phyloP scores from a whole-genome alignment of 495 filamentous ascomycete species.

The Penicillium roqueforti region DNA sequence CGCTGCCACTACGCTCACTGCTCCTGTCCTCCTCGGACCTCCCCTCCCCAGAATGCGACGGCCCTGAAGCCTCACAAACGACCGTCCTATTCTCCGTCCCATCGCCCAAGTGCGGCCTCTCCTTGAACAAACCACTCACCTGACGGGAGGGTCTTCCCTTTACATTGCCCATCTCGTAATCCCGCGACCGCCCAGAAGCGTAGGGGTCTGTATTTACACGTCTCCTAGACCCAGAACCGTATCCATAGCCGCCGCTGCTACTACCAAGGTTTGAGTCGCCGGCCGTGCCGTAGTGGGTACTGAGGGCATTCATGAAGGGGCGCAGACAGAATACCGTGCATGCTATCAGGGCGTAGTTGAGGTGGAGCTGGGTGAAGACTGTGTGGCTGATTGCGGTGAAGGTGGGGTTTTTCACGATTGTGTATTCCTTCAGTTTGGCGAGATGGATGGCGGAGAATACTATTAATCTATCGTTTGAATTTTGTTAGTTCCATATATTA shows the following conservation, averaged over 20 bases:
- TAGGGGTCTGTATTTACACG: background rate
- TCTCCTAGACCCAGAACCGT: background rate
- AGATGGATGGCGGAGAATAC: background rate
- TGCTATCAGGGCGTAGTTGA: slow-evolving; percentile 30
- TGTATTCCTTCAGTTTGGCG: background rate
- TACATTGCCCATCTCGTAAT: background rate
- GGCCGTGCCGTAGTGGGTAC: background rate
- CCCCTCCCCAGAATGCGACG: background rate
- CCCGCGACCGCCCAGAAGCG: background rate
- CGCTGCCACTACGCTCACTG: background rate
- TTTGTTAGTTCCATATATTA: background rate
- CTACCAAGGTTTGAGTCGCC: background rate
- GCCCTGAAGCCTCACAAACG: background rate
- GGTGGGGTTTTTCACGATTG: slow-evolving; percentile 14
- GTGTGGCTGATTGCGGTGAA: slow-evolving; percentile 25
- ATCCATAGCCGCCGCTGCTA: background rate
- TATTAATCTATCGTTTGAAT: background rate
- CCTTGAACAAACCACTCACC: background rate
- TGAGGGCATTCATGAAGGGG: background rate
- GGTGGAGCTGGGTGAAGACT: slow-evolving; percentile 32
- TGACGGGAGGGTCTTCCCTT: background rate
- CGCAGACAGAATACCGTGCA: slow-evolving; percentile 7
- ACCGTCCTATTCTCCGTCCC: background rate
- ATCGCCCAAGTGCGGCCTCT: background rate
- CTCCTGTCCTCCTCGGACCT: background rate